phyloP scores from a whole-genome alignment of 352 stramenopile genomes.

The Phytophthora meadii region DNA sequence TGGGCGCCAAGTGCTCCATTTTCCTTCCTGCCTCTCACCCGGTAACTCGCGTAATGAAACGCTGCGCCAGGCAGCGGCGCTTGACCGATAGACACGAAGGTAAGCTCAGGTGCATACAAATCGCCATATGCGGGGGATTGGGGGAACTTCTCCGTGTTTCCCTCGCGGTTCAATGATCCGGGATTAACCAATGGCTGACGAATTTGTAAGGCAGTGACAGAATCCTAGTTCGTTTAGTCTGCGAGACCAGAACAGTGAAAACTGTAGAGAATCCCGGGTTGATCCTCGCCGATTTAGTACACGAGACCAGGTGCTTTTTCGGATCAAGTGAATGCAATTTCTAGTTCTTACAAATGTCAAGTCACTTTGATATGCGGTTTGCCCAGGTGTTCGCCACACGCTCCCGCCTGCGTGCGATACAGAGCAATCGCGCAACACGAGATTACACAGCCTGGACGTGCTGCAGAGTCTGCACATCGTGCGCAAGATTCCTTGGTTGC shows the following conservation, averaged over 20 bases:
- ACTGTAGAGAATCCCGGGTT: slow-evolving; percentile 16
- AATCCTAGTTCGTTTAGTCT: slow-evolving; percentile 32
- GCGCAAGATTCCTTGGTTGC: slow-evolving; percentile 40
- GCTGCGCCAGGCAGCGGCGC: background rate
- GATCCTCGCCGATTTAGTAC: slow-evolving; percentile 29
- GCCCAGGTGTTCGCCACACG: slow-evolving; percentile 21
- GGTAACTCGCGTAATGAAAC: slow-evolving; percentile 46
- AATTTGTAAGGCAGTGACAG: background rate
- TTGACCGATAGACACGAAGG: slow-evolving; percentile 18
- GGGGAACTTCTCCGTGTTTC: slow-evolving; percentile 43
- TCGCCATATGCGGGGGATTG: slow-evolving; percentile 29
- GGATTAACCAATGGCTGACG: slow-evolving; percentile 14
- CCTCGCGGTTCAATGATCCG: slow-evolving; percentile 20
- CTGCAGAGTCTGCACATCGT: slow-evolving; percentile 30
- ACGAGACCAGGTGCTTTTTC: slow-evolving; percentile 28
- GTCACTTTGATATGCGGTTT: slow-evolving; percentile 18
- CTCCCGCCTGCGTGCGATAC: slow-evolving; percentile 22
- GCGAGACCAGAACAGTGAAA: slow-evolving; percentile 21
- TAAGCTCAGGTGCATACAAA: slow-evolving; percentile 38
- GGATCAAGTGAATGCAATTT: slow-evolving; percentile 6
- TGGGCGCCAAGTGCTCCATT: slow-evolving; percentile 29
- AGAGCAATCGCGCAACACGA: slow-evolving; percentile 26
- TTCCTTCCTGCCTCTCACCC: slow-evolving; percentile 3
- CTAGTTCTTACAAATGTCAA: slow-evolving; percentile 13
- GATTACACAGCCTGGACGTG: slow-evolving; percentile 13